These are phyloP conservation scores for Jaenimonas drosophilae DNA, from an alignment of 208 protist genomes.

Conservation along the genomic window DNA sequence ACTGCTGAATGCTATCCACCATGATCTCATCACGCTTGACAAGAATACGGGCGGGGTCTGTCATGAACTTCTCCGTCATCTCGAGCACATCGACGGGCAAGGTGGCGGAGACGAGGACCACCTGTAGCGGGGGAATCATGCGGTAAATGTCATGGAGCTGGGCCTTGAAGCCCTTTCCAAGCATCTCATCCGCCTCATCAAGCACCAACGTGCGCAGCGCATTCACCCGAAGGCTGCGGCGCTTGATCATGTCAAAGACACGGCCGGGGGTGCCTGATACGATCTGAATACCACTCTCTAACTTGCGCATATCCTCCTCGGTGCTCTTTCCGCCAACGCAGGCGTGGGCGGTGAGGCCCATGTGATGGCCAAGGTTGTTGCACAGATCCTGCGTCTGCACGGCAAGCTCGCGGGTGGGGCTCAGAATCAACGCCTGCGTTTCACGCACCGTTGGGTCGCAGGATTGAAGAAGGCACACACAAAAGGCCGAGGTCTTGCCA, in stretches of 20 bases:
- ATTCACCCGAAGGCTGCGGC: conserved; percentile 69
- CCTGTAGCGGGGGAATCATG: conserved; percentile 87
- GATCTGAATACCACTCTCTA: conserved; percentile 91
- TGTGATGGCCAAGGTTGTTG: conserved; percentile 91
- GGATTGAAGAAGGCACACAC: conserved; percentile 85
- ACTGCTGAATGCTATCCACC: conserved; percentile 97
- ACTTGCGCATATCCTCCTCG: conserved; percentile 87
- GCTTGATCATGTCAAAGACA: conserved; percentile 96
- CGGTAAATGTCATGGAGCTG: conserved; percentile 98
- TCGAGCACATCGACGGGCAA: conserved; percentile 88
- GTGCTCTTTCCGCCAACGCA: conserved; percentile 90
- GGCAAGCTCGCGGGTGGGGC: conserved; percentile 97
- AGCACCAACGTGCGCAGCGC: conserved; percentile 93
- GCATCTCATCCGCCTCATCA: conserved; percentile 99
- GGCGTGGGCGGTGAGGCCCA: conserved; percentile 83
- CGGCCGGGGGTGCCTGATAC: conserved; percentile 98
- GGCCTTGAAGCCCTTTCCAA: conserved; percentile 98
- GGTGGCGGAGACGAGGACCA: conserved; percentile 87
- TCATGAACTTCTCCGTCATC: conserved; percentile 98
- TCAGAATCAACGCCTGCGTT: conserved; percentile 95
- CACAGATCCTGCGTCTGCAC: conserved; percentile 94
- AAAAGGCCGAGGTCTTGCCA: conserved; percentile 98
- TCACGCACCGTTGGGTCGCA: conserved; percentile 73
- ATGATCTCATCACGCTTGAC: conserved; percentile 99
- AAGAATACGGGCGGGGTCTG: conserved; percentile 96